phyloP scores from a whole-genome alignment of 805 yeast species.

The Lachancea cidri region DNA sequence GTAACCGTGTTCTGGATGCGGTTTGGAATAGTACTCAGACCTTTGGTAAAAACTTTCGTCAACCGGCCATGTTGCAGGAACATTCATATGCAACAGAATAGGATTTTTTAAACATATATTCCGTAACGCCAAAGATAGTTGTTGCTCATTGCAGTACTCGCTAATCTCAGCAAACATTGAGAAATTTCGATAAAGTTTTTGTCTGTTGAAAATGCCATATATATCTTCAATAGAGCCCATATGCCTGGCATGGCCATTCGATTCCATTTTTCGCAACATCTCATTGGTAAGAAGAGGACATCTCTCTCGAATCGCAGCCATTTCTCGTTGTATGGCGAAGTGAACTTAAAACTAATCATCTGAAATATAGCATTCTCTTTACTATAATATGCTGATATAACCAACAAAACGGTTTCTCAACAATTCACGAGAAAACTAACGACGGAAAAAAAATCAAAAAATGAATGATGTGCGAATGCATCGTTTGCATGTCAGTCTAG shows the following conservation, averaged over 20 bases:
- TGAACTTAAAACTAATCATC: no score
- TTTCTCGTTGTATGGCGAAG: no score
- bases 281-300: no score
- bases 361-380: no score
- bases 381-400: no score
- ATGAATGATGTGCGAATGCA: no score
- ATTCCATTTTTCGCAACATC: conserved; percentile 8
- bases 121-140: conserved; percentile 16
- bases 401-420: no score
- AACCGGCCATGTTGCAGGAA: conserved; percentile 18
- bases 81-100: conserved; percentile 15
- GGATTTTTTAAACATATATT: conserved; percentile 18
- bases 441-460: no score
- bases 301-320: no score
- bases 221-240: conserved; percentile 26
- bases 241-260: conserved; percentile 28
- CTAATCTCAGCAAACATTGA: conserved; percentile 18
- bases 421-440: no score
- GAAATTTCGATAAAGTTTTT: conserved; percentile 23
- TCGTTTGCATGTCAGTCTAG: no score
- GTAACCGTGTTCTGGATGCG: conserved; percentile 20
- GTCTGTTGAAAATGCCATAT: conserved; percentile 23
- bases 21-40: conserved; percentile 15
- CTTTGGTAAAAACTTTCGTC: conserved; percentile 17
- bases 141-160: conserved; percentile 4